Evolutionary conservation across 768 basidiomycete genomes (phyloP), one percentile per base, ranked within the genome.

Genomic region (Sutorius australiensis): DNA sequence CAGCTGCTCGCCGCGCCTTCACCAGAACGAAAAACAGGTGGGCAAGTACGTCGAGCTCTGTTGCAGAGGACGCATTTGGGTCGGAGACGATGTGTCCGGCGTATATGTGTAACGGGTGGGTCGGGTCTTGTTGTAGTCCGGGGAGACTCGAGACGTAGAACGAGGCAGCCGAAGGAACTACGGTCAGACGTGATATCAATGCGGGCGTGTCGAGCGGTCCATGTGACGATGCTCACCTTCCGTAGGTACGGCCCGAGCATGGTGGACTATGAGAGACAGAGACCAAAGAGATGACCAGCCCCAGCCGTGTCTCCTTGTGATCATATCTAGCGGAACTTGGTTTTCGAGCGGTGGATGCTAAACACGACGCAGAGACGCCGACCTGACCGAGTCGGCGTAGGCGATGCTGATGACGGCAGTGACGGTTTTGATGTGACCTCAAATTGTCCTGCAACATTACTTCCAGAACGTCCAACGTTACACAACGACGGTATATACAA

Each of bases 21-120:
- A 93, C 75, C 72, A 98, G 78, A 52, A 95, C 83, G 68, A 98
- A 99, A 76, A 81, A 95, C 10, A 94, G 66, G 65, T 95, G 91
- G 0, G 91, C 77, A 8, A 83, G 83, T 32, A 89, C 77, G 51
- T 84, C 80, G n/a, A 79, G 83, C 27, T 70, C 62, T 5, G 77
- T 68, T 11, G 78, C 75, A n/a, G 68, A 71, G 10, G 75, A 58
- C 19, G 74, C 76, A 68, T 80, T 73, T 8, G 86, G 87, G 72
- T 89, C 91, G 2, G 91, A 86, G n/a, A 86, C 73, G 34, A 95
- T 73, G 70, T 94, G 91, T 2, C 93, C 93, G 10, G 89, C 85
- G 61, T 84, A 94, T 67, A 93, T 81, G 57, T 82, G 82, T n/a
- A 94, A 69, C 12, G 89, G 85, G 28, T 82, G 78, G 19, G 77